Conservation (phyloP, 805 yeast genomes). For the Grigorovia humatica region DNA sequence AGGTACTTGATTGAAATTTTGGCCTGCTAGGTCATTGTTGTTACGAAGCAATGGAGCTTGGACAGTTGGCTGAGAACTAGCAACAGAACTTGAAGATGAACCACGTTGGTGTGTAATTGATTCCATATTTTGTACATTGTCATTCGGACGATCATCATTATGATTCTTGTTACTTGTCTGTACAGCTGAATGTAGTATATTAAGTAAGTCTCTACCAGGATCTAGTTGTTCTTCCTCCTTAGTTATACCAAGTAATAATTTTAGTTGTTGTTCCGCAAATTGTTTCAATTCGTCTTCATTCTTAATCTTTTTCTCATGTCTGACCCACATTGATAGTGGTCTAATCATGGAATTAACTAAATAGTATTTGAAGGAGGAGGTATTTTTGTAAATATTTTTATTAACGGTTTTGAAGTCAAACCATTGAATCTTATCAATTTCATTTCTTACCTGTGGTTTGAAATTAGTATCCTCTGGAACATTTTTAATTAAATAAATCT, state of each 20-base stretch:
- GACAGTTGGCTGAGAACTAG: neutral
- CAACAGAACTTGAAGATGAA: neutral
- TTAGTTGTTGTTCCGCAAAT: slow-evolving; percentile 56
- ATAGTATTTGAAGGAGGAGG: slow-evolving; percentile 26
- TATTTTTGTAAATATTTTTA: slow-evolving; percentile 24
- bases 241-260: slow-evolving; percentile 51
- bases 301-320: slow-evolving; percentile 38
- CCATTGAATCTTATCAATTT: slow-evolving; percentile 81
- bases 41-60: neutral
- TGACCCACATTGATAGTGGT: slow-evolving; percentile 42
- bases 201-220: slow-evolving; percentile 69
- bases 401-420: slow-evolving; percentile 40
- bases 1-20: slow-evolving; percentile 4
- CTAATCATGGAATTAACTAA: slow-evolving; percentile 33
- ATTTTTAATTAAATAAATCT: slow-evolving; percentile 65
- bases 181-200: slow-evolving; percentile 45
- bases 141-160: neutral
- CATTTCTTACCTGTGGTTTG: slow-evolving; percentile 76
- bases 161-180: slow-evolving; percentile 6
- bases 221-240: slow-evolving; percentile 33
- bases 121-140: neutral
- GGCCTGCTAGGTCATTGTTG: neutral
- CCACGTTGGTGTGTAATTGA: neutral
- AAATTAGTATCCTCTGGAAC: slow-evolving; percentile 72
- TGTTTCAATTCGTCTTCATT: slow-evolving; percentile 51